Evolutionary conservation across 2,329 filamentous ascomycete genomes (phyloP), one percentile per base, ranked within the genome.

Genomic region (Aspergillus arachidicola): DNA sequence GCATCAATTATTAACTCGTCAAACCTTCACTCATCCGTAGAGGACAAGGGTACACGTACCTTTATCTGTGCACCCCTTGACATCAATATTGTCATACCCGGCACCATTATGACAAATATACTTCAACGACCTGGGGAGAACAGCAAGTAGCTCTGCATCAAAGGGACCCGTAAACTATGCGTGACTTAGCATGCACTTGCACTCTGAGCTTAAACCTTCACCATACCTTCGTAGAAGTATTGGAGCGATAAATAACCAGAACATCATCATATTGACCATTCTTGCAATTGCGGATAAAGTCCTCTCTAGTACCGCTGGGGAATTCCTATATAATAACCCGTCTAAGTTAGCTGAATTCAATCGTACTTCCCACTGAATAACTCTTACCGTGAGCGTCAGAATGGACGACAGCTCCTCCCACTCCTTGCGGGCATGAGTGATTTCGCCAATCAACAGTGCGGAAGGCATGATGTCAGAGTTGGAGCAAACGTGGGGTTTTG

Each of bases 71-170:
- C 85, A 87, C 26, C 81, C 83, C 1, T 78, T 73, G 16, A 87
- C 78, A 62, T 88, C 85, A 55, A 88, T 83, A 68, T 87, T 87
- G 71, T 88, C 86, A 73, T 88, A 88, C 4, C 86, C 86, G 1
- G 86, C 86, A 19, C 86, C 83, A 64, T 85, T 84, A 68, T 85
- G 83, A 65, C 82, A 83, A 66, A 85, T 82, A 66, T 80, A 84
- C 65, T 79, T 81, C 63, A 84, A 71, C 0, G 80, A 78, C 32
- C 70, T 67, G 0, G 84, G 83, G 4, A 85, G 74, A 12, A 75
- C 73, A 10, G 76, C 74, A 16, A 85, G 69, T 57, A 85, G 66
- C 66, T 85, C 83, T 16, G 73, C 68, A 68, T 86, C 72, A 67
- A 86, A 85, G 14, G 76, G 78, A n/a, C 80, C 80, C 26, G 80